These are phyloP conservation scores for Aspergillus ochraceoroseus DNA, from an alignment of 2,329 filamentous ascomycete species.

Conservation along the genomic window DNA sequence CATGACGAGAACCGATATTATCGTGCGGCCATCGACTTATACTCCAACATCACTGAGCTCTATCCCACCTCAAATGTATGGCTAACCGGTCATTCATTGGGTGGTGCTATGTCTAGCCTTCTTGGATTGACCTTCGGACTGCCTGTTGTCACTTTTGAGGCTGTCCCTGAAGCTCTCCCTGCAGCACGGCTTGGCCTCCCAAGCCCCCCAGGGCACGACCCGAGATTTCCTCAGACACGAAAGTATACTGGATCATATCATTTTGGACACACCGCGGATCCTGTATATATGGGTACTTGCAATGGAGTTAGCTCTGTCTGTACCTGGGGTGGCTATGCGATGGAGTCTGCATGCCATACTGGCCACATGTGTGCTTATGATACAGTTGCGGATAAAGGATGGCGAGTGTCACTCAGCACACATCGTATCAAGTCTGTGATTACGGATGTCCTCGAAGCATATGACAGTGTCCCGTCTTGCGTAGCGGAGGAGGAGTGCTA, in stretches of 20 bases:
- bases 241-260: conserved; percentile 75
- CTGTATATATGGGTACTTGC: conserved; percentile 88
- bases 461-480: conserved; percentile 75
- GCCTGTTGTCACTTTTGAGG: conserved; percentile 88
- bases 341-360: conserved; percentile 89
- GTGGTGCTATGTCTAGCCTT: conserved; percentile 82
- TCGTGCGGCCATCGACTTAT: conserved; percentile 78
- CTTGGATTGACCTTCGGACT: conserved; percentile 86
- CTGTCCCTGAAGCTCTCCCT: conserved; percentile 83
- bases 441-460: conserved; percentile 75
- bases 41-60: conserved; percentile 82
- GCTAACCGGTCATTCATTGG: conserved; percentile 88
- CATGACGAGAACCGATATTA: conserved; percentile 86
- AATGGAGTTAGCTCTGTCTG: conserved; percentile 86
- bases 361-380: conserved; percentile 87
- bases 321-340: conserved; percentile 84
- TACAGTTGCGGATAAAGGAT: conserved; percentile 83
- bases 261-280: conserved; percentile 93
- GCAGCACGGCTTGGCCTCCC: conserved; percentile 80
- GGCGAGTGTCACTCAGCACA: conserved; percentile 84
- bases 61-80: conserved; percentile 83
- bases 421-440: conserved; percentile 90
- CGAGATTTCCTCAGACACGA: conserved; percentile 65
- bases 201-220: conserved; percentile 70
- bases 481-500: conserved; percentile 71